Evolutionary conservation across 2,329 filamentous ascomycete genomes (phyloP).

Genomic region (Colletotrichum sp.): DNA sequence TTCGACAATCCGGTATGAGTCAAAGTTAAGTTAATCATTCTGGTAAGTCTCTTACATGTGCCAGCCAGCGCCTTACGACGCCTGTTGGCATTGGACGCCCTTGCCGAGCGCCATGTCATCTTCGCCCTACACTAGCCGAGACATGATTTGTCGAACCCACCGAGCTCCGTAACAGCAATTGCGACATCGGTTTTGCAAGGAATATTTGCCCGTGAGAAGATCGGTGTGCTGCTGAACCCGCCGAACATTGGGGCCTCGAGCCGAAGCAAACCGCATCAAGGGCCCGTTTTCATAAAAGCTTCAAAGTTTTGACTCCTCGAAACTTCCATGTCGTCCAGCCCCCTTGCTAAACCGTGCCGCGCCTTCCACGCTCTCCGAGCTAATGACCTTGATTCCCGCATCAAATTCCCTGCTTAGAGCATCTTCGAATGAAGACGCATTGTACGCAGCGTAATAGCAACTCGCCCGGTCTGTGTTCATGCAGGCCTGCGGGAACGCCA

Average conservation of each 20-base stretch:
- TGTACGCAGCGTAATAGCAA: slow-evolving; percentile 55
- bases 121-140: not conserved
- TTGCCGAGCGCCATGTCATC: not conserved
- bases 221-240: not conserved
- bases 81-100: not conserved
- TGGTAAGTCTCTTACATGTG: not conserved
- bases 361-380: slow-evolving; percentile 40
- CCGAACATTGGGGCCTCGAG: not conserved
- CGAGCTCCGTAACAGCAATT: not conserved
- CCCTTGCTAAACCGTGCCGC: not conserved
- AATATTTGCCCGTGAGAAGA: not conserved
- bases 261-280: not conserved
- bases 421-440: slow-evolving; percentile 53
- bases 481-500: slow-evolving; percentile 55
- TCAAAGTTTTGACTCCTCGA: not conserved
- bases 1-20: not conserved
- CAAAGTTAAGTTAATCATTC: not conserved
- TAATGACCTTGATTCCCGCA: slow-evolving; percentile 45
- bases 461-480: slow-evolving; percentile 55
- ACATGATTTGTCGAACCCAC: not conserved
- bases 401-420: slow-evolving; percentile 54
- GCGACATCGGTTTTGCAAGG: not conserved
- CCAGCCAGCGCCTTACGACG: not conserved
- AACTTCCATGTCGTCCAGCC: not conserved
- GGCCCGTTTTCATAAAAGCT: not conserved